Conservation (phyloP, 192 early-diverging fungal genomes). For the Rhizoclosmatium sp. region DNA sequence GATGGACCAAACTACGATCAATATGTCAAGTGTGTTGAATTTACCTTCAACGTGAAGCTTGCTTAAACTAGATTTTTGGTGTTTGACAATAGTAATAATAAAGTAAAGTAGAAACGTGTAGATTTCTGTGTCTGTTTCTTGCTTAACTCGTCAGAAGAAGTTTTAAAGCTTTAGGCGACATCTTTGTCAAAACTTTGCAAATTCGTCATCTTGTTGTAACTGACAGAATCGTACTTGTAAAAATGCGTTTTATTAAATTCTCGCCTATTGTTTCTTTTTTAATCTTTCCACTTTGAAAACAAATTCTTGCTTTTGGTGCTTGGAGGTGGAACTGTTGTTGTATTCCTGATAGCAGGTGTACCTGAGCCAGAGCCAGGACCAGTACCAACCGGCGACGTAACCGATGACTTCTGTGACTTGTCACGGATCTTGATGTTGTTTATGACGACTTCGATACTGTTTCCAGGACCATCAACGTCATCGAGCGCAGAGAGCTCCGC, state of each 20-base stretch:
- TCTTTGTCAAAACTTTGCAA: no score
- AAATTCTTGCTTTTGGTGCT: conserved; percentile 20
- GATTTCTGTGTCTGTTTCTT: no score
- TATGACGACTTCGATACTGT: conserved; percentile 76
- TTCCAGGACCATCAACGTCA: conserved; percentile 74
- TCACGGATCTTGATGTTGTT: conserved; percentile 82
- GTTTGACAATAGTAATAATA: no score
- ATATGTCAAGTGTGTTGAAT: conserved; percentile 33
- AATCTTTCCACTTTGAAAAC: conserved; percentile 39
- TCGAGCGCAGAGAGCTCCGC: conserved; percentile 72
- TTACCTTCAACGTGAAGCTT: conserved; percentile 3
- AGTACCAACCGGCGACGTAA: background rate
- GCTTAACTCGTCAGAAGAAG: no score
- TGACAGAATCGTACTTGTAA: no score
- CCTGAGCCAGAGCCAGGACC: background rate
- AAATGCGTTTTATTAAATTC: no score
- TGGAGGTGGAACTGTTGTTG: background rate
- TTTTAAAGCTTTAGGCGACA: no score
- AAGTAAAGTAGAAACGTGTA: no score
- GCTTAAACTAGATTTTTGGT: background rate
- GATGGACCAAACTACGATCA: conserved; percentile 26
- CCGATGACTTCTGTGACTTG: conserved; percentile 32
- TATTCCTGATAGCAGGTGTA: background rate
- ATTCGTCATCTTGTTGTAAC: no score
- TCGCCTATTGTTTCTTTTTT: background rate